A percentile compares a stretch with the other conserved stretches of the same genome.
Conservation (phyloP, 2,329 filamentous ascomycete genomes). For the Colletotrichum sp. region DNA sequence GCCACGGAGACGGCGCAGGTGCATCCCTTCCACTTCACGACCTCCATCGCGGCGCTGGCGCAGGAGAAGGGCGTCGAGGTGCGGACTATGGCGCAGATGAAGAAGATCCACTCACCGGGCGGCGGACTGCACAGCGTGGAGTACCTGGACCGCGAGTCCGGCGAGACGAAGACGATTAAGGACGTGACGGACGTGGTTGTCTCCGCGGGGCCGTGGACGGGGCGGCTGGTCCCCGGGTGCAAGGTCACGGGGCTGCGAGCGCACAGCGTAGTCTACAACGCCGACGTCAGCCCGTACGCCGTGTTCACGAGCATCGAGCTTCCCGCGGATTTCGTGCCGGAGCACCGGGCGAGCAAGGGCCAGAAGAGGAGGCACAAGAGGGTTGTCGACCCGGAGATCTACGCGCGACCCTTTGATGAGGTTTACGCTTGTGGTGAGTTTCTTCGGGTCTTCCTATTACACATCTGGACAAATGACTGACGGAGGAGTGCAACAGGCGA, state of each 20-base stretch:
- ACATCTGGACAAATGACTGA: background rate
- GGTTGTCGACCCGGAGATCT: conserved; percentile 87
- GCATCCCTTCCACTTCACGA: conserved; percentile 91
- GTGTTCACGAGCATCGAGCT: conserved; percentile 88
- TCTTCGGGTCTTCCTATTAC: too few species aligned
- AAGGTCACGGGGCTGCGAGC: conserved; percentile 65
- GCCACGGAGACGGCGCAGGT: conserved; percentile 88
- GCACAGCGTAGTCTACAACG: conserved; percentile 69
- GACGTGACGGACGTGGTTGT: conserved; percentile 60
- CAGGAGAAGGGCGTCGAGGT: conserved; percentile 72
- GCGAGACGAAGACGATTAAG: conserved; percentile 37
- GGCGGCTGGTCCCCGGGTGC: conserved; percentile 59
- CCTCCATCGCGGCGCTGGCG: conserved; percentile 78
- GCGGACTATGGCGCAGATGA: conserved; percentile 69
- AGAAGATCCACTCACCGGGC: conserved; percentile 61
- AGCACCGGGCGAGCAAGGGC: conserved; percentile 50
- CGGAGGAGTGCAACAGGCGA: conserved; percentile 54
- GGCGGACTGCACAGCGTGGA: conserved; percentile 65
- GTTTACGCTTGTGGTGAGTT: conserved; percentile 85
- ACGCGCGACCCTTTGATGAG: conserved; percentile 85
- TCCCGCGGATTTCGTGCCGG: conserved; percentile 65
- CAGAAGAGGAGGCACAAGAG: conserved; percentile 61
- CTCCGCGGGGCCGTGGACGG: conserved; percentile 68
- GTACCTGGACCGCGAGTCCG: conserved; percentile 55
- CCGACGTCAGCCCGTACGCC: conserved; percentile 73